Evolutionary conservation across 352 stramenopile species (phyloP), one percentile per base, ranked within the genome.

Genomic region (Phytophthora hibernalis): DNA sequence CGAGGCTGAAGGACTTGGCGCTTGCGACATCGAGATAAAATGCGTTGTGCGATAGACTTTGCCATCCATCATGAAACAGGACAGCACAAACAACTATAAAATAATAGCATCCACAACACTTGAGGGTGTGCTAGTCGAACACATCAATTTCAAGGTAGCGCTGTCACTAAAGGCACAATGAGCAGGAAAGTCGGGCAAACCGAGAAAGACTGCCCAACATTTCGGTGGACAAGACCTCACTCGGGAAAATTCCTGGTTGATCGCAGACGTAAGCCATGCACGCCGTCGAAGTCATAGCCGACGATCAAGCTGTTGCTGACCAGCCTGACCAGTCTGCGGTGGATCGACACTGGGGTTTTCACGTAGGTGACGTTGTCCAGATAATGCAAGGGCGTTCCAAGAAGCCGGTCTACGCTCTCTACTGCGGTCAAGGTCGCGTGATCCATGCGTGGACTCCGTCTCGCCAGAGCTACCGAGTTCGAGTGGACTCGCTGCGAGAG

Each of bases 1-100:
- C 3, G 83, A 90, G 58, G 87, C 80, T 2, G 80, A 92, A 58
- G 72, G 65, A 4, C 65, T 82, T 6, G 78, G 83, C 7, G 38
- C 56, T 47, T 90, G 76, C 45, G 67, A 76, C 11, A 71, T 92
- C 9, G 63, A 74, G 37, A 87, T 90, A 45, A 67, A 79, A 55
- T 83, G 81, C 43, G 60, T 43, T 3, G 82, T 90, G 26, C 78
- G 81, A 35, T 83, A 76, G 60, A 62, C 15, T 61, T 31, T 13
- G 53, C 9, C 22, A 49, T 33, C 33, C 24, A 33, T 55, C 16
- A 31, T 33, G 28, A 12, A 33, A 33, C 28, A 33, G 28, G 28
- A 47, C 6, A 38, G 6, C 8, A 5, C 18, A 47, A 47, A 47
- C 11, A 55, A 4, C 22, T 40, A 35, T n/a, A 43, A 51, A 50